A percentile compares a stretch with the other conserved stretches of the same genome.
These are phyloP conservation scores for Triglochin maritima DNA, from an alignment of 106 monocot species.

Conservation along the genomic window DNA sequence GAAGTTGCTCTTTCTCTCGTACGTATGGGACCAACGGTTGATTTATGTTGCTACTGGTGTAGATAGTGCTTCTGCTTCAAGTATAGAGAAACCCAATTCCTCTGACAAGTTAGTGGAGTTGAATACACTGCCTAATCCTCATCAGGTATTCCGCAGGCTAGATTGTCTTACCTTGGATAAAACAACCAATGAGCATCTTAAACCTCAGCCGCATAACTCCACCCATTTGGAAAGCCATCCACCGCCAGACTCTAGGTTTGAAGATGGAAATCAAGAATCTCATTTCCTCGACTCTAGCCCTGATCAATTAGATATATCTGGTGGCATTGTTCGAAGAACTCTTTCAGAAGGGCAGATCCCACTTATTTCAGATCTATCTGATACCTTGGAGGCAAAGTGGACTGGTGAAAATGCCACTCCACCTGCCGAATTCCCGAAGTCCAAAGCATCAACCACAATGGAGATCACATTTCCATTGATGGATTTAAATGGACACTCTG, in stretches of 20 bases:
- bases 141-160: conserved; percentile 4
- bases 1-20: conserved; percentile 52
- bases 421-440: conserved; percentile 8
- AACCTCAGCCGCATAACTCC: conserved; percentile 10
- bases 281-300: conserved; percentile 16
- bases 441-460: conserved; percentile 13
- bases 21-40: conserved; percentile 69
- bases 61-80: conserved; percentile 8
- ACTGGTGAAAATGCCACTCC: conserved; percentile 45
- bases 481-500: conserved; percentile 9
- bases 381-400: conserved; percentile 72
- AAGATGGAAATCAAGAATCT: conserved; percentile 13
- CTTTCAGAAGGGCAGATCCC: conserved; percentile 63
- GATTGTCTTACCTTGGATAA: conserved; percentile 11
- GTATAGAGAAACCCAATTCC: conserved; percentile 19
- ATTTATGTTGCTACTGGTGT: conserved; percentile 24
- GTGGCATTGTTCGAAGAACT: conserved; percentile 25
- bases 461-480: conserved; percentile 6
- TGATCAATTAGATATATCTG: conserved; percentile 29
- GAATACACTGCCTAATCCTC: conserved; percentile 8
- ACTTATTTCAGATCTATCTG: conserved; percentile 37
- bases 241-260: conserved; percentile 4
- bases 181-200: conserved; percentile 15
- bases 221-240: conserved; percentile 9
- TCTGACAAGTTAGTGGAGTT: conserved; percentile 18